Conservation (phyloP, 352 stramenopile species). For the Saprolegnia diclina region DNA sequence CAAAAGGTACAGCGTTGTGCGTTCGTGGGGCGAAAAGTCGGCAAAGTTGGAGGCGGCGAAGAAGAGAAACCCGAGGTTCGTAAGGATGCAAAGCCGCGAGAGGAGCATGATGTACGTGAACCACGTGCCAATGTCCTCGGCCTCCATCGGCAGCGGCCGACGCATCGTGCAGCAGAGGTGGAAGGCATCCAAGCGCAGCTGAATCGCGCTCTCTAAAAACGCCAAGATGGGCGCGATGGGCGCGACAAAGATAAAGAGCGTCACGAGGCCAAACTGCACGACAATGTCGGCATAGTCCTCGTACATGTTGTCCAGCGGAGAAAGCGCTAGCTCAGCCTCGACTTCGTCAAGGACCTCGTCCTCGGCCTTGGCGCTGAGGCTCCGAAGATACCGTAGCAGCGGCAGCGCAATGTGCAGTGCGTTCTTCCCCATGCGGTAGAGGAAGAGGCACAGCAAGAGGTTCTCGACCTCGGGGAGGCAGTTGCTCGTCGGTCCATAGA, state of each 20-base stretch:
- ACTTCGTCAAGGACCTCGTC: not conserved
- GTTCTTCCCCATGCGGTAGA: constrained; percentile 31
- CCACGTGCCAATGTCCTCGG: constrained; percentile 35
- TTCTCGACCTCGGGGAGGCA: constrained; percentile 36
- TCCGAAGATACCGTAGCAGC: constrained; percentile 14
- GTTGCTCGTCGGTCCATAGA: not conserved
- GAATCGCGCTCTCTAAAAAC: constrained; percentile 38
- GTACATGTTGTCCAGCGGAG: constrained; percentile 30
- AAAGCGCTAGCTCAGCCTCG: not conserved
- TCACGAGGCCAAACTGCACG: constrained; percentile 40
- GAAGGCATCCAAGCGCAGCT: constrained; percentile 40
- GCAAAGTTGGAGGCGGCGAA: constrained; percentile 36
- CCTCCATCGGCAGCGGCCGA: constrained; percentile 36
- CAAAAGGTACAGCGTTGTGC: constrained; percentile 36
- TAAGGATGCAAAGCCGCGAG: constrained; percentile 33
- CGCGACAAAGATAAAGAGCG: constrained; percentile 42
- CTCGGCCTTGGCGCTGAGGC: not conserved
- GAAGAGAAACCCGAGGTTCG: constrained; percentile 33
- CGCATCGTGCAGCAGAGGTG: constrained; percentile 40
- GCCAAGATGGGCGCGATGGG: constrained; percentile 40
- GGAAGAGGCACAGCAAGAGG: constrained; percentile 36
- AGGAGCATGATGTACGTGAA: constrained; percentile 33
- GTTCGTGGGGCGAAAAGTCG: constrained; percentile 31
- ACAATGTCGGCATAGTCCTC: constrained; percentile 43
- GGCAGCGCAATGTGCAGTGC: constrained; percentile 3